Percentiles rank a stretch among this genome's conserved stretches.
Evolutionary conservation across 2,329 filamentous ascomycete genomes (phyloP).

Genomic region (Aspergillus fumigatiaffinis): DNA sequence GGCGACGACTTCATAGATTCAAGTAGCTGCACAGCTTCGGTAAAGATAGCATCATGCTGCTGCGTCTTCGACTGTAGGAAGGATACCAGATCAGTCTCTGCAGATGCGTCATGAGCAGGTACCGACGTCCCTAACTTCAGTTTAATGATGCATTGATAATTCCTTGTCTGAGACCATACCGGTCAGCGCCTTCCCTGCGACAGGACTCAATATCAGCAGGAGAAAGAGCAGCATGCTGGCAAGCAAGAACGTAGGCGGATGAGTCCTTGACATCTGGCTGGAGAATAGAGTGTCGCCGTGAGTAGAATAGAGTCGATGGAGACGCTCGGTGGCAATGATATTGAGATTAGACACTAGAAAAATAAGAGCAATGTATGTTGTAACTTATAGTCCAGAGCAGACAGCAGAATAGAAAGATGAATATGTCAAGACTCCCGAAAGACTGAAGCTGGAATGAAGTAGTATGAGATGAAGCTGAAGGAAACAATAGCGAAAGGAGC

Average conservation of each 20-base stretch:
- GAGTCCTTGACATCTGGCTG: neutral
- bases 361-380: neutral
- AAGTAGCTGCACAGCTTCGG: constrained; percentile 42
- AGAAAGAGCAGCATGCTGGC: neutral
- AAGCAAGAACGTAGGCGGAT: neutral
- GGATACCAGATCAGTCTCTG: constrained; percentile 25
- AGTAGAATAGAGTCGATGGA: neutral
- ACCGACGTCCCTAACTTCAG: constrained; percentile 2
- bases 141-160: neutral
- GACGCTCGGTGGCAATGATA: neutral
- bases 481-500: neutral
- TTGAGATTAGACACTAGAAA: neutral
- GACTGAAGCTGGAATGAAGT: neutral
- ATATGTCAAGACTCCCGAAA: neutral
- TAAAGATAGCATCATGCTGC: constrained; percentile 35
- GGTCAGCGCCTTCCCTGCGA: neutral
- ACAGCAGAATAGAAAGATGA: neutral
- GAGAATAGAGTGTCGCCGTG: neutral
- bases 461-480: neutral
- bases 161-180: constrained; percentile 2
- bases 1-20: constrained; percentile 44
- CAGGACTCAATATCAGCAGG: neutral
- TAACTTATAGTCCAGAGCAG: neutral
- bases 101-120: constrained; percentile 5
- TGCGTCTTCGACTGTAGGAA: constrained; percentile 20